These are phyloP conservation scores for Lycium ferocissimum DNA, from an alignment of 257 asterid genomes.

Conservation along the genomic window DNA sequence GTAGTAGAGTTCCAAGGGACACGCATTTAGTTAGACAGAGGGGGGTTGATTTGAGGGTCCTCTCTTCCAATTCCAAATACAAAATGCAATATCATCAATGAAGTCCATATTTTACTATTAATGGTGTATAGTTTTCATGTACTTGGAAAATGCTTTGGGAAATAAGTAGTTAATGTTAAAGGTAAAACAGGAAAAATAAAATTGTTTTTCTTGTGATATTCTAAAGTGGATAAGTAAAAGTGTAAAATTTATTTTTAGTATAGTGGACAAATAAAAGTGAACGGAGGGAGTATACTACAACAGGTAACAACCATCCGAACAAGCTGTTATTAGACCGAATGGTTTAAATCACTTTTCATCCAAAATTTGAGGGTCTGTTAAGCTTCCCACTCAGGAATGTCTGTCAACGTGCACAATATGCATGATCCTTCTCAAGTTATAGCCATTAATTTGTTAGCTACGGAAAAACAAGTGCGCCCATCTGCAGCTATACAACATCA, in stretches of 20 bases:
- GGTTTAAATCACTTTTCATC: conserved; percentile 5
- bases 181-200: too few relatives aligned
- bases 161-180: too few relatives aligned
- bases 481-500: conserved; percentile 14
- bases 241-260: too few relatives aligned
- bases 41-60: background rate
- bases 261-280: too few relatives aligned
- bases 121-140: too few relatives aligned
- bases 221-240: too few relatives aligned
- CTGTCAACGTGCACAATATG: background rate
- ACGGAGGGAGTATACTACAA: too few relatives aligned
- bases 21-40: conserved; percentile 39
- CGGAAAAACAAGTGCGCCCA: background rate
- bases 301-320: too few relatives aligned
- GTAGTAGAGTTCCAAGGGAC: conserved; percentile 46
- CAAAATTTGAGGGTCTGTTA: background rate
- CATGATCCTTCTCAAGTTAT: conserved; percentile 16
- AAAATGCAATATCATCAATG: background rate
- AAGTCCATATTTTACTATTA: too few relatives aligned
- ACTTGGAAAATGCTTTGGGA: too few relatives aligned
- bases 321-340: background rate
- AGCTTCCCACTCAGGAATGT: background rate
- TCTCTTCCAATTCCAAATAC: background rate
- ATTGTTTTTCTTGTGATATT: too few relatives aligned
- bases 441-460: background rate